Conservation (phyloP, 2,329 filamentous ascomycete species). For the Thielaviopsis euricoi region DNA sequence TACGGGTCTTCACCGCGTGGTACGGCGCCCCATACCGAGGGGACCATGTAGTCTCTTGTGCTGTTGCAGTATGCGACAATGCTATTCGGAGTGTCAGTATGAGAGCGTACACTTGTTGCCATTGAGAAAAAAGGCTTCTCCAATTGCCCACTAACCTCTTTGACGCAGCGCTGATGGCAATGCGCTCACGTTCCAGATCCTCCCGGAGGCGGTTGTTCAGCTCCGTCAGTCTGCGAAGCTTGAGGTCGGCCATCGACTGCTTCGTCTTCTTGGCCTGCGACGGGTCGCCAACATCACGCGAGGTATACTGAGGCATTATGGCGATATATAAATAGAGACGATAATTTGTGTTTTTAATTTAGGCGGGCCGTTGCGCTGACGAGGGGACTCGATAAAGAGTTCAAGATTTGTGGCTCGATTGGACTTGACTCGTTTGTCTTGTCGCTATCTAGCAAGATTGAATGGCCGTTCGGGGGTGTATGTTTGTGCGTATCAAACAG, state of each 20-base stretch:
- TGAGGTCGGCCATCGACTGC: constrained; percentile 97
- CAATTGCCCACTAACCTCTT: constrained; percentile 46
- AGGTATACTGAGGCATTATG: constrained; percentile 50
- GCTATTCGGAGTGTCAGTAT: constrained; percentile 29
- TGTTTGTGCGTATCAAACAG: background rate
- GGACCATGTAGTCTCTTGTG: constrained; percentile 98
- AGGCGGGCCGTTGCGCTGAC: background rate
- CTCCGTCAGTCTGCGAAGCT: constrained; percentile 89
- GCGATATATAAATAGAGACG: constrained; percentile 7
- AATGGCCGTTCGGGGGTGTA: background rate
- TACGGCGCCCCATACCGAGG: constrained; percentile 87
- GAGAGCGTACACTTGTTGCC: no score
- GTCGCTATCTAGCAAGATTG: background rate
- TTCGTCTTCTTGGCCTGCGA: constrained; percentile 77
- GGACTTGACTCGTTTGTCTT: background rate
- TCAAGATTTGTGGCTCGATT: background rate
- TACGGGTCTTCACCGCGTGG: constrained; percentile 97
- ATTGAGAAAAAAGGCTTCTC: background rate
- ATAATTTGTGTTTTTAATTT: background rate
- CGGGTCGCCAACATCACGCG: constrained; percentile 49
- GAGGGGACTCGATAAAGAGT: background rate
- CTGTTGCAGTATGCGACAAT: constrained; percentile 97
- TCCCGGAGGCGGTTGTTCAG: constrained; percentile 91
- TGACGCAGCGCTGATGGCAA: constrained; percentile 87
- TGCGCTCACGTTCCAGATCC: constrained; percentile 86